These are phyloP conservation scores for Beauveria bassiana DNA, from an alignment of 2,329 filamentous ascomycete genomes.

Conservation along the genomic window DNA sequence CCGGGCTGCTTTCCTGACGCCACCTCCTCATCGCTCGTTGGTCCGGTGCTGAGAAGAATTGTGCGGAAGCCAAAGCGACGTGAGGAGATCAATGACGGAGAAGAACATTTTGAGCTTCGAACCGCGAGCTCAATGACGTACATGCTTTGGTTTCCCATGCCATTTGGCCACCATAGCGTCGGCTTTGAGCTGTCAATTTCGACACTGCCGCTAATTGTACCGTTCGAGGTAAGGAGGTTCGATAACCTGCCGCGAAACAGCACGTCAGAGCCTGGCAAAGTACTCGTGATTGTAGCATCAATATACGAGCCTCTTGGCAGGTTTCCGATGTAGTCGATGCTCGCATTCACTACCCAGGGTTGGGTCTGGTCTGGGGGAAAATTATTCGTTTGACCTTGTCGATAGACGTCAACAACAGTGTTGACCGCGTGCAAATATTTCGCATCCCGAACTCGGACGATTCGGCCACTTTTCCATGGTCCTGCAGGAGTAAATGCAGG, in stretches of 20 bases:
- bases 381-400: conserved; percentile 50
- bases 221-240: conserved; percentile 31
- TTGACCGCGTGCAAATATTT: conserved; percentile 36
- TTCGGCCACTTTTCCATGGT: conserved; percentile 51
- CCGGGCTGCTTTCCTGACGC: conserved; percentile 36
- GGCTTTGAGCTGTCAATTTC: conserved; percentile 35
- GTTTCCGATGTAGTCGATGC: conserved; percentile 47
- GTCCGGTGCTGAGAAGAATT: conserved; percentile 49
- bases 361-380: conserved; percentile 47
- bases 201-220: conserved; percentile 41
- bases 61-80: conserved; percentile 55
- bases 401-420: conserved; percentile 50
- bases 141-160: conserved; percentile 48
- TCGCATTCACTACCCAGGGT: conserved; percentile 55
- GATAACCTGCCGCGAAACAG: conserved; percentile 21
- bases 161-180: conserved; percentile 54
- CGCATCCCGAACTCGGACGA: conserved; percentile 39
- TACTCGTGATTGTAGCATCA: conserved; percentile 37
- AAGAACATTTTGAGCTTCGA: neutral
- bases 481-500: conserved; percentile 55
- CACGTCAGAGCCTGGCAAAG: conserved; percentile 21
- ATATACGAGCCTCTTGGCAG: conserved; percentile 31
- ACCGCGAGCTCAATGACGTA: conserved; percentile 45
- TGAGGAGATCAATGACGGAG: conserved; percentile 28
- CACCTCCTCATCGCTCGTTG: conserved; percentile 45